A percentile compares a stretch with the other conserved stretches of the same genome.
These are phyloP conservation scores for Polygonum maritimum DNA, from an alignment of 148 eudicot genomes.

Conservation along the genomic window DNA sequence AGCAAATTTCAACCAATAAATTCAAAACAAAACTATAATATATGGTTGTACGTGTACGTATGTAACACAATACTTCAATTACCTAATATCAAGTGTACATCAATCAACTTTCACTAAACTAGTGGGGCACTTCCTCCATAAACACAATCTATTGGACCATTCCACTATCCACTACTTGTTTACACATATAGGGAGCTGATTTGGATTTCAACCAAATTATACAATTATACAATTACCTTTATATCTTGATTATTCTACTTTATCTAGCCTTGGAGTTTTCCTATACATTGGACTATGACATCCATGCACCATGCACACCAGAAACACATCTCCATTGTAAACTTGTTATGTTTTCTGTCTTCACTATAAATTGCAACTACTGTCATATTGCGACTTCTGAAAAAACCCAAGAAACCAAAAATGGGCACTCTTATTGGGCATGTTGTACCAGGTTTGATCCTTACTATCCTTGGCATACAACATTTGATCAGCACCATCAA, in stretches of 20 bases:
- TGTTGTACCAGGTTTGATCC: constrained; percentile 65
- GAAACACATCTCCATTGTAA: neutral
- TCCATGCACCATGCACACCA: neutral
- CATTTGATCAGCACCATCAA: constrained; percentile 47
- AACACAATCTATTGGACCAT: neutral
- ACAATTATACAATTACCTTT: neutral
- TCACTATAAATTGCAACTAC: neutral
- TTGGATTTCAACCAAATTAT: neutral
- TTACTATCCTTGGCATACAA: constrained; percentile 65
- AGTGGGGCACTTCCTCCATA: neutral
- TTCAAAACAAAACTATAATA: neutral
- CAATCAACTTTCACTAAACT: constrained; percentile 10
- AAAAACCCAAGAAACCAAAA: neutral
- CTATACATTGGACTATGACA: neutral
- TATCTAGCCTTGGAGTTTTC: neutral
- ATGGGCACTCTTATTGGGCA: constrained; percentile 89
- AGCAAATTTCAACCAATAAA: no score
- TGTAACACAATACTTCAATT: neutral
- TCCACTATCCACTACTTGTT: neutral
- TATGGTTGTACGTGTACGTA: neutral
- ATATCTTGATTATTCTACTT: neutral
- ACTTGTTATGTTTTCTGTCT: neutral
- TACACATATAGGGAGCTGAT: constrained; percentile 6
- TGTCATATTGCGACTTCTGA: neutral
- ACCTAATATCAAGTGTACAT: constrained; percentile 1